Evolutionary conservation across 2,329 filamentous ascomycete species (phyloP).

Genomic region (Alternaria arbusti): DNA sequence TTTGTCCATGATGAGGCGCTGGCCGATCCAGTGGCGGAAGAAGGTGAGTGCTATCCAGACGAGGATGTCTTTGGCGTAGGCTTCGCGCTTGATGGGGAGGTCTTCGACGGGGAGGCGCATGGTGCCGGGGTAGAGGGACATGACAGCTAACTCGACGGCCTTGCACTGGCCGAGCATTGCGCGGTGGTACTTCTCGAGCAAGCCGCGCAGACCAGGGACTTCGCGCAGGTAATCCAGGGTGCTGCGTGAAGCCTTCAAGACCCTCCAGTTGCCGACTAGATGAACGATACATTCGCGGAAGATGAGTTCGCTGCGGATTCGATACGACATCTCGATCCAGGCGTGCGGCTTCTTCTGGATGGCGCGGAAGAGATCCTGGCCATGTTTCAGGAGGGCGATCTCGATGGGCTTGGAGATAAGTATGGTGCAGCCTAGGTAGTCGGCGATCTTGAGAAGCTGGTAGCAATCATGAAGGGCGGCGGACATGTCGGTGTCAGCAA

Average conservation of each 20-base stretch:
- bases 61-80: slow-evolving; percentile 57
- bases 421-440: slow-evolving; percentile 53
- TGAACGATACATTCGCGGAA: slow-evolving; percentile 57
- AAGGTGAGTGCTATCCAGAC: slow-evolving; percentile 58
- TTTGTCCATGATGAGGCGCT: slow-evolving; percentile 48
- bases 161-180: slow-evolving; percentile 33
- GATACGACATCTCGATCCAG: slow-evolving; percentile 56
- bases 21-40: slow-evolving; percentile 56
- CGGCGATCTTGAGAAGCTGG: slow-evolving; percentile 53
- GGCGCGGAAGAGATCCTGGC: slow-evolving; percentile 54
- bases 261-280: slow-evolving; percentile 51
- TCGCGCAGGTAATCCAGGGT: slow-evolving; percentile 22
- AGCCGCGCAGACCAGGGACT: slow-evolving; percentile 24
- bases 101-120: slow-evolving; percentile 34
- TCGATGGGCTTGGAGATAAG: slow-evolving; percentile 56
- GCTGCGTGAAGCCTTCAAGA: slow-evolving; percentile 6
- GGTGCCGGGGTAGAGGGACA: slow-evolving; percentile 34
- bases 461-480: slow-evolving; percentile 50
- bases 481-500: slow-evolving; percentile 50
- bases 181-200: slow-evolving; percentile 44
- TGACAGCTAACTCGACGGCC: slow-evolving; percentile 34
- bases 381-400: slow-evolving; percentile 55
- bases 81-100: slow-evolving; percentile 49
- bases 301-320: slow-evolving; percentile 54
- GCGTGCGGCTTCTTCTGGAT: slow-evolving; percentile 52